A percentile compares a stretch with the other conserved stretches of the same genome.
Evolutionary conservation across 257 asterid species (phyloP).

Genomic region (Fraxinus quadrangulata): DNA sequence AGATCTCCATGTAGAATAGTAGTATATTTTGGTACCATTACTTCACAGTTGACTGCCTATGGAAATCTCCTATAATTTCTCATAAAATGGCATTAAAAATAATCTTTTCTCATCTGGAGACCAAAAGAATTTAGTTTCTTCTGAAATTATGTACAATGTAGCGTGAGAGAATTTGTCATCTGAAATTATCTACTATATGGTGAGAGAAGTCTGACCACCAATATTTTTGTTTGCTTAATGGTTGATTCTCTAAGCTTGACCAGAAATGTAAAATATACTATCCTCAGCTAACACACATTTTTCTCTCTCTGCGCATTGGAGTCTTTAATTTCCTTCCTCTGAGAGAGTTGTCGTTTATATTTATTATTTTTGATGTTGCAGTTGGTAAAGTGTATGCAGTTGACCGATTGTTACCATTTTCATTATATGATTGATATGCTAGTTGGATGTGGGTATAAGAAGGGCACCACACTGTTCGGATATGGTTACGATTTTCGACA

Average conservation of each 20-base stretch:
- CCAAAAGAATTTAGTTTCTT: background rate
- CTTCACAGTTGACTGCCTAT: background rate
- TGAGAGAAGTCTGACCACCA: background rate
- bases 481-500: constrained; percentile 97
- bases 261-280: background rate
- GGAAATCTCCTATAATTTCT: background rate
- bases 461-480: constrained; percentile 89
- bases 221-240: background rate
- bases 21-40: background rate
- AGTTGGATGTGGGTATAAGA: constrained; percentile 87
- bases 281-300: constrained; percentile 15
- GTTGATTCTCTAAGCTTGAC: background rate
- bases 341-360: constrained; percentile 20
- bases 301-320: background rate
- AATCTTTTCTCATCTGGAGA: background rate
- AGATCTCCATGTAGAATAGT: background rate
- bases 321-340: background rate
- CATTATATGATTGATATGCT: constrained; percentile 97
- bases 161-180: background rate
- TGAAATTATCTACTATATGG: background rate
- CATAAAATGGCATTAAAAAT: background rate
- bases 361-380: constrained; percentile 37
- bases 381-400: constrained; percentile 68
- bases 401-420: constrained; percentile 74
- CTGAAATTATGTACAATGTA: background rate